Evolutionary conservation across 805 yeast genomes (phyloP).

Genomic region (Saccharomycopsis javanensis): DNA sequence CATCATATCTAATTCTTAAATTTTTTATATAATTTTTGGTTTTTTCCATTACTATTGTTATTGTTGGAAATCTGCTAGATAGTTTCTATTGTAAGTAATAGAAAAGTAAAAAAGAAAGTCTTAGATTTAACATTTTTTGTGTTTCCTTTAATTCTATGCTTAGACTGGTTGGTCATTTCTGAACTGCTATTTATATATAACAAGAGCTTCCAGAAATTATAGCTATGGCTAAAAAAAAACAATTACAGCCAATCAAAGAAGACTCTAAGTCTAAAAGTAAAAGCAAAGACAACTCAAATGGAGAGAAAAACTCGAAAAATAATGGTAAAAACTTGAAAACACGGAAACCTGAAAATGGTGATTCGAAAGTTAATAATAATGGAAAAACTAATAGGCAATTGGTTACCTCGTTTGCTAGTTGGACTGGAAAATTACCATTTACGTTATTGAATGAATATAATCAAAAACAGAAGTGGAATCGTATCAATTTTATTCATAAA

Average conservation of each 20-base stretch:
- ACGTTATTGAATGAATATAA: constrained; percentile 78
- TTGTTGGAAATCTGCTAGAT: too few relatives aligned
- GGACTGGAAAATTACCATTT: constrained; percentile 94
- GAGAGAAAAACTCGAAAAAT: constrained; percentile 8
- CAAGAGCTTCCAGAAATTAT: not conserved
- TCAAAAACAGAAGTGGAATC: constrained; percentile 84
- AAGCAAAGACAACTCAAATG: constrained; percentile 18
- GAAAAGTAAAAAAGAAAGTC: too few relatives aligned
- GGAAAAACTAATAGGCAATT: constrained; percentile 28
- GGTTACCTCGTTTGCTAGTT: constrained; percentile 63
- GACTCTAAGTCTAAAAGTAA: not conserved
- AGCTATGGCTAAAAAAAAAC: constrained; percentile 11
- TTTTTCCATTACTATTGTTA: too few relatives aligned
- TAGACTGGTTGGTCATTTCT: too few relatives aligned
- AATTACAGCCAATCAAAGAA: not conserved
- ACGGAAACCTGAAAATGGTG: not conserved
- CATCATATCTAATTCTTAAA: not conserved
- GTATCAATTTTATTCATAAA: constrained; percentile 68
- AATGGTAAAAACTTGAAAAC: not conserved
- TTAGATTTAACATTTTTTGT: too few relatives aligned
- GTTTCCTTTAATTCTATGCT: too few relatives aligned
- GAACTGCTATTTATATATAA: too few relatives aligned
- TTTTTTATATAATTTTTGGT: not conserved
- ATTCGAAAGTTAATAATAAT: constrained; percentile 14
- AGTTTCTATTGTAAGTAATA: too few relatives aligned